phyloP scores from a whole-genome alignment of 805 yeast genomes.

The Cyberlindnera mycetangii region DNA sequence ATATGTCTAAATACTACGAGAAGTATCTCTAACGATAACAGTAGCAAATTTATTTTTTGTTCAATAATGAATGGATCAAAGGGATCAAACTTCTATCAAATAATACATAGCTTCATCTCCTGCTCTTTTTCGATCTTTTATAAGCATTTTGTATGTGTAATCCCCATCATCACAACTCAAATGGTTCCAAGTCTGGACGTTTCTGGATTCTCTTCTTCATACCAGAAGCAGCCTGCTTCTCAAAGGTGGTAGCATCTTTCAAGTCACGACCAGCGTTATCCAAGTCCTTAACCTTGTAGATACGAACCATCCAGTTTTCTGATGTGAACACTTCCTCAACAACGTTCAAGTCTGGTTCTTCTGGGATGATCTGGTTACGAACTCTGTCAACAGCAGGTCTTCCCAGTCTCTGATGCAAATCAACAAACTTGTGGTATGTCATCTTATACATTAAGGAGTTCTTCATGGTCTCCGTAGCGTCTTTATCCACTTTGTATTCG shows the following conservation, averaged over 20 bases:
- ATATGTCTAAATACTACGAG: neutral
- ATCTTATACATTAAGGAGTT: constrained; percentile 92
- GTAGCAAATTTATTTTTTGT: neutral
- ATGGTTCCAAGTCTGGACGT: constrained; percentile 49
- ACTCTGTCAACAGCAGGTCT: constrained; percentile 78
- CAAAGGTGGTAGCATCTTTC: constrained; percentile 52
- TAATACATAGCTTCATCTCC: neutral
- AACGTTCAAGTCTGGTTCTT: constrained; percentile 58
- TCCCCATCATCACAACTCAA: constrained; percentile 9
- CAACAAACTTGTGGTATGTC: constrained; percentile 85
- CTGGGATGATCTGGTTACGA: constrained; percentile 74
- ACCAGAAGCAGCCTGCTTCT: constrained; percentile 34
- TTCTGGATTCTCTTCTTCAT: constrained; percentile 41
- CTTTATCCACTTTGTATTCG: constrained; percentile 81
- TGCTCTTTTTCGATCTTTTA: neutral
- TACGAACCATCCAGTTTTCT: constrained; percentile 95
- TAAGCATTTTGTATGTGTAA: neutral
- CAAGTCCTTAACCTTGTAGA: constrained; percentile 84
- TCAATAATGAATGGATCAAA: neutral
- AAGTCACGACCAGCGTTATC: constrained; percentile 86
- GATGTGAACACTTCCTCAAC: constrained; percentile 93
- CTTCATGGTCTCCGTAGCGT: constrained; percentile 82
- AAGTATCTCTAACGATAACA: neutral
- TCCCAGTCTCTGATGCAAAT: constrained; percentile 46
- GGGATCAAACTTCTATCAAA: neutral